Evolutionary conservation across 768 basidiomycete species (phyloP).

Genomic region (Leccinum rimulosum): DNA sequence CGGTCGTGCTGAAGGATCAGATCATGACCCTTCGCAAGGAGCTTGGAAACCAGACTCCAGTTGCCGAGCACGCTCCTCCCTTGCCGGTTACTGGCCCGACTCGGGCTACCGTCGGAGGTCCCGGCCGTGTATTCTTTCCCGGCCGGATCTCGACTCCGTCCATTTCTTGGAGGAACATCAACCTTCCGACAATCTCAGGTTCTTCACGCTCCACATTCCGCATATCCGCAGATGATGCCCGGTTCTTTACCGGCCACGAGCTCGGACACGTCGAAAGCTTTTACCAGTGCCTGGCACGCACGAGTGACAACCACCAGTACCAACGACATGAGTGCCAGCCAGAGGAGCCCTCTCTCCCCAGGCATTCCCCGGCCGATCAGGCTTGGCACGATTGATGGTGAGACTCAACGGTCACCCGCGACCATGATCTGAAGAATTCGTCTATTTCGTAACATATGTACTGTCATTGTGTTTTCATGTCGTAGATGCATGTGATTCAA

Average conservation of each 20-base stretch:
- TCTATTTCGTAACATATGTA: not conserved
- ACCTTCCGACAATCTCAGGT: slow-evolving; percentile 2
- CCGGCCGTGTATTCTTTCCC: not conserved
- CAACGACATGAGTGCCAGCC: not conserved
- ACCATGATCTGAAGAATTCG: not conserved
- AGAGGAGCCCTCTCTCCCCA: slow-evolving; percentile 4
- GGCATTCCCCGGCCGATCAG: slow-evolving; percentile 2
- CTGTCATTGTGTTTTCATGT: not conserved
- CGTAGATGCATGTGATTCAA: not conserved
- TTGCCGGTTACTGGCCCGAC: not conserved
- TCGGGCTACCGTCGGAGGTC: not conserved
- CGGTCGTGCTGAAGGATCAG: slow-evolving; percentile 48
- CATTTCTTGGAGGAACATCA: not conserved
- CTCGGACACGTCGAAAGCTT: not conserved
- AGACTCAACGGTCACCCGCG: not conserved
- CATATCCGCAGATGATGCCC: slow-evolving; percentile 30
- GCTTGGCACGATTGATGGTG: slow-evolving; percentile 1
- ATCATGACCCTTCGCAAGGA: slow-evolving; percentile 64
- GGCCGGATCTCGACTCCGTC: not conserved
- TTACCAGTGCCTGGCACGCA: not conserved
- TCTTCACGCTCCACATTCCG: slow-evolving; percentile 22
- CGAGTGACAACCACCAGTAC: not conserved
- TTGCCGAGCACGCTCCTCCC: not conserved
- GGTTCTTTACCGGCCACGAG: slow-evolving; percentile 17
- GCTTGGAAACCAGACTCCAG: slow-evolving; percentile 45